phyloP scores from a whole-genome alignment of 2,329 filamentous ascomycete genomes.

The Cladophialophora bantiana region DNA sequence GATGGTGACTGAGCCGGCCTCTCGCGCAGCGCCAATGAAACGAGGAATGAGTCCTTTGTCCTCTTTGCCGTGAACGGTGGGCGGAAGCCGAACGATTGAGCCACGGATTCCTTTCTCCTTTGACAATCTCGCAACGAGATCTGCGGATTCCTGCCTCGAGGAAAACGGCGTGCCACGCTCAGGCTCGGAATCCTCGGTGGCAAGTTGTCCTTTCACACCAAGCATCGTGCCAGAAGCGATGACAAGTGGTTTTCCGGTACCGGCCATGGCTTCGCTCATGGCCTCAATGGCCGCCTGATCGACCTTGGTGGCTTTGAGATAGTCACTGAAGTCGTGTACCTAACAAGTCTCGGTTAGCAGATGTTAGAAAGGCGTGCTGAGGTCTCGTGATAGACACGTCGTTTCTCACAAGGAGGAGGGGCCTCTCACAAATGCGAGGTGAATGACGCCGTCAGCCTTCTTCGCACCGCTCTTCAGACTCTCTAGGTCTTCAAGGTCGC shows the following conservation, averaged over 20 bases:
- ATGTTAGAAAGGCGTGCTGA: background rate
- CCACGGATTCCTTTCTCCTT: constrained; percentile 45
- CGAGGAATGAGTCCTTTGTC: constrained; percentile 45
- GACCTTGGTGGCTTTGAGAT: constrained; percentile 38
- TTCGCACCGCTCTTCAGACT: constrained; percentile 46
- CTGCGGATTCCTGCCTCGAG: constrained; percentile 37
- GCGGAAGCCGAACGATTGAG: constrained; percentile 49
- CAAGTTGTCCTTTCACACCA: constrained; percentile 41
- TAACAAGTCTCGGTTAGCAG: background rate
- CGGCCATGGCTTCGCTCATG: constrained; percentile 46
- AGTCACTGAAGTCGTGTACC: constrained; percentile 50
- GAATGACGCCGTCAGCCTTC: constrained; percentile 49
- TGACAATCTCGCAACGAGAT: constrained; percentile 41
- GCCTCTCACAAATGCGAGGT: constrained; percentile 48
- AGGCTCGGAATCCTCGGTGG: constrained; percentile 43
- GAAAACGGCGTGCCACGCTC: constrained; percentile 30
- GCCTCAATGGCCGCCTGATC: constrained; percentile 50
- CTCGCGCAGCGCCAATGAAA: constrained; percentile 42
- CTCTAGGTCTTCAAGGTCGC: constrained; percentile 48
- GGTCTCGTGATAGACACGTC: background rate
- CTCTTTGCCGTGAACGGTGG: constrained; percentile 49
- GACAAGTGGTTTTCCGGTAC: constrained; percentile 47
- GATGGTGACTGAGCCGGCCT: constrained; percentile 46
- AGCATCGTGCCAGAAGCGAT: constrained; percentile 49
- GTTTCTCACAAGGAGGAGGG: background rate